Conservation (phyloP, 2,329 filamentous ascomycete genomes). For the Calonectria pseudoreteaudii region DNA sequence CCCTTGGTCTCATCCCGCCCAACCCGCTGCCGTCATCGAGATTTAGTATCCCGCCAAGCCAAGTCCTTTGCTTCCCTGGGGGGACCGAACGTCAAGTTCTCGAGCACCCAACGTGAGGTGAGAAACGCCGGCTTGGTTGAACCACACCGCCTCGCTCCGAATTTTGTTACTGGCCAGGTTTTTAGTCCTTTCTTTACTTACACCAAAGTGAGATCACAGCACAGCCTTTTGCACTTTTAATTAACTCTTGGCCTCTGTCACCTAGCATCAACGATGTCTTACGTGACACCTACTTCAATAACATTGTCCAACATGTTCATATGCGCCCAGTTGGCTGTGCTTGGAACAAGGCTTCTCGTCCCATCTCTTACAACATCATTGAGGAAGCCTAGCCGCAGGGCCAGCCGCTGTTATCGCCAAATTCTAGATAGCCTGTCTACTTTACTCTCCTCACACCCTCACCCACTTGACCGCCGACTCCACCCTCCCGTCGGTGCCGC, state of each 20-base stretch:
- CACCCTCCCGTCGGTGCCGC: background rate
- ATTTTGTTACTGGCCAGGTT: background rate
- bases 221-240: background rate
- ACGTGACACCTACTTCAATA: background rate
- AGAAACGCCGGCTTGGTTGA: no score
- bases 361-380: background rate
- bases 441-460: slow-evolving; percentile 9
- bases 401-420: background rate
- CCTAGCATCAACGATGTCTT: background rate
- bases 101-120: background rate
- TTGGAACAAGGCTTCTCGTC: background rate
- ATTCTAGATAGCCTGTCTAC: background rate
- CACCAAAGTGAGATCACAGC: background rate
- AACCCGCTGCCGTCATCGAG: background rate
- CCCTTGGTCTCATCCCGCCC: background rate
- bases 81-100: no score
- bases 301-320: background rate
- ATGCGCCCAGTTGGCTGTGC: background rate
- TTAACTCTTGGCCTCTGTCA: background rate
- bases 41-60: background rate
- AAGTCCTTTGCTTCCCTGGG: background rate
- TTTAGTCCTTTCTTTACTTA: background rate
- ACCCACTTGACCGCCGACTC: slow-evolving; percentile 8
- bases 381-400: background rate
- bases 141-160: background rate